Base-by-base conservation (phyloP, 1,284 basidiomycete species). In the Marasmius sp. region DNA sequence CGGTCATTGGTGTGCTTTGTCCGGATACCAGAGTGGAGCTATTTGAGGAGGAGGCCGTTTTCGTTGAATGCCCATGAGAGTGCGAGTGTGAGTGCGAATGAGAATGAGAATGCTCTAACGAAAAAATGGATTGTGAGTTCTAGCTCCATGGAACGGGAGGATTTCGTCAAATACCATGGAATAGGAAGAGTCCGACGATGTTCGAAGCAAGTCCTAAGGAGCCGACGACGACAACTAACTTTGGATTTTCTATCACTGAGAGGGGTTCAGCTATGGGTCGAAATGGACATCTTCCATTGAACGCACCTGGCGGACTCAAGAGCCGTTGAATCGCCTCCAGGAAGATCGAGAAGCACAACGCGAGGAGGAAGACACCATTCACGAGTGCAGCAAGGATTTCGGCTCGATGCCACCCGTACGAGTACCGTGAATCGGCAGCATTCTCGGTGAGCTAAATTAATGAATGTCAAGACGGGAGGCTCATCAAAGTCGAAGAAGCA, bases 361-460 rank as follows among this genome's bases (percentile, higher is more conserved):
- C 97, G 54, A 95, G 80, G 3, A 94, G 81, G 79, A 95, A 94
- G 61, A 94, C 96, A 56, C 97, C 97, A 71, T 99, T 99, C 71
- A 98, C 81, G 52, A 99, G 83, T 0, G 95, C 94, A 36, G 95
- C 95, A 8, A 99, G 85, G 64, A 99, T 97, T 73, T 99, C 97
- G n/a, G 97, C 97, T 61, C 97, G 85, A 77, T 99, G 97, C 95
- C 96, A 98, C 20, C 95, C 95, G 71, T 97, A 97, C 1, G 93
- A 93, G 74, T 95, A 96, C 47, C 87, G 86, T 43, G 82, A 82
- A 67, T 86, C 81, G 18, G 75, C 81, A 58, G 78, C 71, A 36
- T 73, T 76, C 52, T 81, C 77, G 33, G 88, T 84, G 57, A 91
- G 79, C 89, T 89, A 63, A 55, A 33, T 41, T 49, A 57, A 49